A percentile compares a stretch with the other conserved stretches of the same genome.
Conservation (phyloP, 1,284 basidiomycete species). For the Boletus smithii region DNA sequence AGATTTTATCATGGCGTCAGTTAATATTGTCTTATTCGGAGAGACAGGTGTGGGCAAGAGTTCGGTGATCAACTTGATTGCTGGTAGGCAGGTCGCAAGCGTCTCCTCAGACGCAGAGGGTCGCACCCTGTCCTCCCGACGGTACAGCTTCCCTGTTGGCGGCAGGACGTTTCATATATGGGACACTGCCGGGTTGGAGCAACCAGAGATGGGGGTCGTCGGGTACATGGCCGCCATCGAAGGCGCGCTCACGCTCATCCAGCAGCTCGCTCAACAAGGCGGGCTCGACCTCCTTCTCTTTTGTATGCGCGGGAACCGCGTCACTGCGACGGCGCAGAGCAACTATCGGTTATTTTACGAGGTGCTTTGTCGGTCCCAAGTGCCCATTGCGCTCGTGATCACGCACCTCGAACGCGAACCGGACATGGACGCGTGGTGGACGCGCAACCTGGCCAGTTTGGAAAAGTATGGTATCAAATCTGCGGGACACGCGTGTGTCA, state of each 20-base stretch:
- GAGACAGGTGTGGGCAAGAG: conserved; percentile 30
- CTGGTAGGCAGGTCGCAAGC: conserved; percentile 16
- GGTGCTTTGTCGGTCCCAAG: conserved; percentile 31
- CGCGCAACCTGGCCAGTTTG: conserved; percentile 19
- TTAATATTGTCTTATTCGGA: conserved; percentile 28
- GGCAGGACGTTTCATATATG: conserved; percentile 24
- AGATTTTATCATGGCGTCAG: conserved; percentile 19
- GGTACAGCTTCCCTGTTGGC: conserved; percentile 14
- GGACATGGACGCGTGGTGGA: conserved; percentile 34
- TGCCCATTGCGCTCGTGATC: conserved; percentile 36
- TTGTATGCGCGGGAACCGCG: conserved; percentile 34
- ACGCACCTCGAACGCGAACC: conserved; percentile 37
- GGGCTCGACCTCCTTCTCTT: conserved; percentile 39
- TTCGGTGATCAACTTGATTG: conserved; percentile 31
- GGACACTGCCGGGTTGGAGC: conserved; percentile 40
- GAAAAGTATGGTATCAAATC: conserved; percentile 26
- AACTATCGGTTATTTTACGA: conserved; percentile 38
- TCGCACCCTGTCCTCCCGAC: conserved; percentile 28
- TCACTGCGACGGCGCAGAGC: conserved; percentile 29
- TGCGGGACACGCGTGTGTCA: conserved; percentile 37
- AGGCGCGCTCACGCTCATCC: conserved; percentile 33
- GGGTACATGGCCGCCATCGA: conserved; percentile 31
- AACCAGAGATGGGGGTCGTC: conserved; percentile 28
- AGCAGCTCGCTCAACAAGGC: conserved; percentile 25
- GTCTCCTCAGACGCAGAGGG: conserved; percentile 16